Evolutionary conservation across 2,329 filamentous ascomycete species (phyloP), one percentile per base, ranked within the genome.

Genomic region (Fusarium paranaense): DNA sequence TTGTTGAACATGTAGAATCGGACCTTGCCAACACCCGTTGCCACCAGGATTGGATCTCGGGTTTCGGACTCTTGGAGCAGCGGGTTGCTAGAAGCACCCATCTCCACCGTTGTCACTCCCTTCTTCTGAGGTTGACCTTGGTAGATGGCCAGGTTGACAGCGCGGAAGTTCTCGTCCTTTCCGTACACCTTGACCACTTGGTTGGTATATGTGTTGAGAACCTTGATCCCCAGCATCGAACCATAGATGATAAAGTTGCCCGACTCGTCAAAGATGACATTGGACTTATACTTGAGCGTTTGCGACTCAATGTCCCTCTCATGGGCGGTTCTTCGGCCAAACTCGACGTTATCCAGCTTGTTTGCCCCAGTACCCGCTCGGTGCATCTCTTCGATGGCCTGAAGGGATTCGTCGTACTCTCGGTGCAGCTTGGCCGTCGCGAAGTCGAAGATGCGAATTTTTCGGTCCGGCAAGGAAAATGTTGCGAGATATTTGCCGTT

Each of bases 1-100:
- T 98, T 97, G 38, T 94, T 98, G 83, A 98, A 99, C 91, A 98
- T 95, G 88, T 98, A 99, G 85, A 99, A 99, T 45, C 97, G 93
- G 32, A 93, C 90, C 84, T 98, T 98, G 72, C 92, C 93, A 54
- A 94, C 92, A 1, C 92, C 96, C 0, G 97, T 98, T 11, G 90
- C 89, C 52, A 97, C 89, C 9, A 99, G 87, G 80, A 98, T 96
- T 0, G 97, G 95, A 80, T 99, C 97, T 70, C 95, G 90, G 22
- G 91, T 90, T 83, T 98, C 96, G 2, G 97, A 94, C 85, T 98
- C 95, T 80, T 97, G 94, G 3, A 99, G 89, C 1, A 99, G 88
- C 0, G 97, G 97, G 81, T 99, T 99, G 77, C 90, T 93, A 37
- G 94, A 97, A 1, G 97, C 97, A 1, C 97, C 97, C 97, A 99